phyloP scores from a whole-genome alignment of 179 eudicot species.

The Patellifolia procumbens region DNA sequence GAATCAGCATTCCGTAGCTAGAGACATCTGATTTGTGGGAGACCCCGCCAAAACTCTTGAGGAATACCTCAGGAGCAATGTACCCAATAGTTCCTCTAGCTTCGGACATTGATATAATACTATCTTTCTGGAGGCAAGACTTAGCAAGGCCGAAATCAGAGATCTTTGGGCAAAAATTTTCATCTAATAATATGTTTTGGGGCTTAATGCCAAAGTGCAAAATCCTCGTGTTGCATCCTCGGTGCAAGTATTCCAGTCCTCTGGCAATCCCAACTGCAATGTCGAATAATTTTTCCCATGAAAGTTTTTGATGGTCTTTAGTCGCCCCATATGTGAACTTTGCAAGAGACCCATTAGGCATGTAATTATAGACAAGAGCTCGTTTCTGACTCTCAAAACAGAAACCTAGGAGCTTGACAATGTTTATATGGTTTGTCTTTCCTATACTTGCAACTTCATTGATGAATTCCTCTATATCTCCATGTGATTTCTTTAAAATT shows the following conservation, averaged over 20 bases:
- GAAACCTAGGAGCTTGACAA: slow-evolving; percentile 34
- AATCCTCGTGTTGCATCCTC: slow-evolving; percentile 34
- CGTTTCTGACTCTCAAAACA: slow-evolving; percentile 30
- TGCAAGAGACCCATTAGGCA: slow-evolving; percentile 39
- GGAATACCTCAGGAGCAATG: slow-evolving; percentile 43
- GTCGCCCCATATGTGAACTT: slow-evolving; percentile 21
- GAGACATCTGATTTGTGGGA: slow-evolving; percentile 40
- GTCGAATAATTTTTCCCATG: slow-evolving; percentile 24
- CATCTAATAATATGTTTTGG: slow-evolving; percentile 39
- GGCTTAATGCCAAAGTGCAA: slow-evolving; percentile 46
- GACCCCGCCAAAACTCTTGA: slow-evolving; percentile 25
- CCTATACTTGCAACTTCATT: slow-evolving; percentile 47
- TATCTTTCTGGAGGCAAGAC: slow-evolving; percentile 22
- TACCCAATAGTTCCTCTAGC: slow-evolving; percentile 40
- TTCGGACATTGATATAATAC: slow-evolving; percentile 28
- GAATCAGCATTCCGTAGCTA: slow-evolving; percentile 39
- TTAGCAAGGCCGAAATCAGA: slow-evolving; percentile 43
- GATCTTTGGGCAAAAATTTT: slow-evolving; percentile 35
- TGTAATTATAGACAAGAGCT: slow-evolving; percentile 35
- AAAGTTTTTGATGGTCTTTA: background rate
- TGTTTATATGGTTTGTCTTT: slow-evolving; percentile 30
- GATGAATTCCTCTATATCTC: slow-evolving; percentile 33
- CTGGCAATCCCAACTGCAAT: slow-evolving; percentile 35
- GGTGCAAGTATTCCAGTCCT: slow-evolving; percentile 38
- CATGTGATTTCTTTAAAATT: slow-evolving; percentile 30